A percentile compares a stretch with the other conserved stretches of the same genome.
phyloP scores from a whole-genome alignment of 2,329 filamentous ascomycete species.

The Dactylellina sp. region DNA sequence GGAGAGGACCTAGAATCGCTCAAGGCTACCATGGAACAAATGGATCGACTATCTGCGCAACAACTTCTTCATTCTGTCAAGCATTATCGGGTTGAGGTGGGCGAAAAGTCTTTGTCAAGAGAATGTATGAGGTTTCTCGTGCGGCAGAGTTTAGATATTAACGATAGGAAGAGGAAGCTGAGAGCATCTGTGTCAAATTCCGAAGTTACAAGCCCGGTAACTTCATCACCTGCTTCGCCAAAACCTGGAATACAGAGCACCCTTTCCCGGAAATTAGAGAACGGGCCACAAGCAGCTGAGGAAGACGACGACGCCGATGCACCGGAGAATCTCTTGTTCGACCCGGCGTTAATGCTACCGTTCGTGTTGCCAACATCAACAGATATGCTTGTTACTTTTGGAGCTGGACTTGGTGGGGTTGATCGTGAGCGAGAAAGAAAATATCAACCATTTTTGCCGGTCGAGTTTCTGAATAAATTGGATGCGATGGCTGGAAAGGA shows the following conservation, averaged over 20 bases:
- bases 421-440: slow-evolving; percentile 92
- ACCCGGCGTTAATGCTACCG: slow-evolving; percentile 90
- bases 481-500: slow-evolving; percentile 68
- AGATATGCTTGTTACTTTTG: slow-evolving; percentile 96
- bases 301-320: slow-evolving; percentile 75
- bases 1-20: slow-evolving; percentile 90
- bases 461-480: slow-evolving; percentile 90
- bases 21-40: slow-evolving; percentile 86
- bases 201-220: slow-evolving; percentile 65
- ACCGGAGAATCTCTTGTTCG: slow-evolving; percentile 81
- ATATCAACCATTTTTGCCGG: slow-evolving; percentile 94
- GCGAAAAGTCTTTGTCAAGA: slow-evolving; percentile 90
- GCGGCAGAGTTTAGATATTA: slow-evolving; percentile 67
- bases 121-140: slow-evolving; percentile 87
- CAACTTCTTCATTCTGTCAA: slow-evolving; percentile 92
- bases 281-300: slow-evolving; percentile 62
- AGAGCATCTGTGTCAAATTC: slow-evolving; percentile 64
- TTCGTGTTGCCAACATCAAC: slow-evolving; percentile 96
- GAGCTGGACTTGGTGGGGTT: slow-evolving; percentile 90
- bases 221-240: slow-evolving; percentile 31
- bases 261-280: slow-evolving; percentile 36
- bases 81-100: slow-evolving; percentile 93
- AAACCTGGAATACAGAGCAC: slow-evolving; percentile 60
- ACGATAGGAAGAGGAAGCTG: slow-evolving; percentile 69
- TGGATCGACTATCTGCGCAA: slow-evolving; percentile 84